Evolutionary conservation across 2,329 filamentous ascomycete species (phyloP), one percentile per base, ranked within the genome.

Genomic region (Xylariaceae sp.): DNA sequence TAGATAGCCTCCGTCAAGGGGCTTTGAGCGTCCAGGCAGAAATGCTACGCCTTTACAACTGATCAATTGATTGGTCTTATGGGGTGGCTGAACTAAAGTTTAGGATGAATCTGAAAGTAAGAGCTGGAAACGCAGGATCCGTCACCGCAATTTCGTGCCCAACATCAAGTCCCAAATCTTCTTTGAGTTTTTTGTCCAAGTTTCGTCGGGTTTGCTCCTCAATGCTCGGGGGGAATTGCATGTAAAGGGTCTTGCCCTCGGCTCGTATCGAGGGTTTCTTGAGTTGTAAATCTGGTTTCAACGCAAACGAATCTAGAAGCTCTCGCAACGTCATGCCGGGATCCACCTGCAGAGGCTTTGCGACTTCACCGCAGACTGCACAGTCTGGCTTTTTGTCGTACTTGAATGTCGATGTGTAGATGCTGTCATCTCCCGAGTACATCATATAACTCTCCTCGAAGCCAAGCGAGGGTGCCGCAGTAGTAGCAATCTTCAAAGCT

Each of bases 351-450:
- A 97, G 77, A 22, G 87, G 86, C 49, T 89, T 87, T 3, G 94
- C 85, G 54, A 89, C 74, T 49, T 89, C 88, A 16, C 92, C 92
- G 67, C 94, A 99, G 6, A 97, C 94, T 2, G 94, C 91, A 61
- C 94, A 99, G 71, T 97, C 94, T 15, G 87, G 81, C 71, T 96
- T 97, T 76, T 88, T 89, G 73, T 96, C 87, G 66, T 96, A 91
- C 66, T 91, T 86, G 70, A 97, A 99, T 0, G 94, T 99, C 72
- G 96, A 96, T 0, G 94, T 99, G 75, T 99, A 99, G 61, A 99
- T 87, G 61, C 88, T 83, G 66, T 95, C 92, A 66, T 97, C 92
- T 44, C 95, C 94, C 12, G 90, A 96, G 71, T 99, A 99, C 89
- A 96, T 96, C 92, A 97, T 97, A 74, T 99, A 99, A 70, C 96